Percentiles rank a stretch among this genome's conserved stretches.
Conservation (phyloP, 2,329 filamentous ascomycete genomes). For the Didymosphaeria variabile region DNA sequence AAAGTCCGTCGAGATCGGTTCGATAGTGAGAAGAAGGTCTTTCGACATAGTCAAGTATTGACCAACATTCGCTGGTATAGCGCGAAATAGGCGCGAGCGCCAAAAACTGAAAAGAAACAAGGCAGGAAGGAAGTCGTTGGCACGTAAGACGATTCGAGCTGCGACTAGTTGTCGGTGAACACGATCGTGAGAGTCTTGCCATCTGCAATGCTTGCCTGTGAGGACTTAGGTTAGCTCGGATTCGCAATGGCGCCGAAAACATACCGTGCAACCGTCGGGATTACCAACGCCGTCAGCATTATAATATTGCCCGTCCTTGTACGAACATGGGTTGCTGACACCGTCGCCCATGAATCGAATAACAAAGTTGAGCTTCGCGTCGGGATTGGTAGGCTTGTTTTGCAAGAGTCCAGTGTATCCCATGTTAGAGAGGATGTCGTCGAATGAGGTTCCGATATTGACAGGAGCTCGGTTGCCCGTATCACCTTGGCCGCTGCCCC, state of each 20-base stretch:
- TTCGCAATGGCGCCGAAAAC: constrained; percentile 40
- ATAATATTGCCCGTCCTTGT: constrained; percentile 74
- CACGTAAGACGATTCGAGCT: background rate
- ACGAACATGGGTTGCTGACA: constrained; percentile 60
- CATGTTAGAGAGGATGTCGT: constrained; percentile 53
- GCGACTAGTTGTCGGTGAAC: constrained; percentile 35
- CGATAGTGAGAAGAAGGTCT: constrained; percentile 12
- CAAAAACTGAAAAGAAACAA: constrained; percentile 13
- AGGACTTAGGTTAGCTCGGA: background rate
- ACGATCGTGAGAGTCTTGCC: constrained; percentile 38
- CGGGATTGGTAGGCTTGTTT: constrained; percentile 76
- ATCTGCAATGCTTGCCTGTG: constrained; percentile 33
- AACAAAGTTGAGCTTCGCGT: constrained; percentile 76
- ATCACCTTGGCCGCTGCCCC: constrained; percentile 69
- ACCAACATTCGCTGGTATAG: constrained; percentile 22
- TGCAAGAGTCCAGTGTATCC: constrained; percentile 85
- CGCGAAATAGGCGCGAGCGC: constrained; percentile 6
- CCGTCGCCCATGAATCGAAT: constrained; percentile 77
- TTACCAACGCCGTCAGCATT: constrained; percentile 54
- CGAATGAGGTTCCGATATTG: constrained; percentile 83
- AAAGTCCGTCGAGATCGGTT: constrained; percentile 33
- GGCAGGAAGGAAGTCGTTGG: constrained; percentile 9
- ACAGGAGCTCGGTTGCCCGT: constrained; percentile 87
- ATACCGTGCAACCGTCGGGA: constrained; percentile 80
- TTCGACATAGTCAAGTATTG: constrained; percentile 32